These are phyloP conservation scores for Phytophthora colocasiae DNA, from an alignment of 352 stramenopile genomes.

Conservation along the genomic window DNA sequence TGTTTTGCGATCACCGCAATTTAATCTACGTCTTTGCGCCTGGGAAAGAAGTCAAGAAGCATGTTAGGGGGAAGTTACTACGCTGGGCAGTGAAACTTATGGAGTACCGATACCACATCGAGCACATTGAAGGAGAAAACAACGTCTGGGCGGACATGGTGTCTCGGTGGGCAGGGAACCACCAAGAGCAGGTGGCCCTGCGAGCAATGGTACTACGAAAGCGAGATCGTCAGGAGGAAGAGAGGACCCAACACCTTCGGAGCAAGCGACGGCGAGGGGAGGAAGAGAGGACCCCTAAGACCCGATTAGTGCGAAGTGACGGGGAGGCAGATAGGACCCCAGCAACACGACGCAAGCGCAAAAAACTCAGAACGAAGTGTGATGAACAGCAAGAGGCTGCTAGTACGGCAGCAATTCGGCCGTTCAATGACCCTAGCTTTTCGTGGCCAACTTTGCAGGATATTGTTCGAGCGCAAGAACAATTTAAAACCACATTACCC, in stretches of 20 bases:
- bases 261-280: constrained; percentile 3
- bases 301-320: neutral
- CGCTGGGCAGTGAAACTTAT: constrained; percentile 14
- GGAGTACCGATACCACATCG: constrained; percentile 19
- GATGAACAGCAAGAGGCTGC: neutral
- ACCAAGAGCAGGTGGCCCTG: neutral
- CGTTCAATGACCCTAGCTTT: too few species aligned
- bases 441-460: too few species aligned
- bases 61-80: constrained; percentile 18
- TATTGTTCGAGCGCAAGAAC: too few species aligned
- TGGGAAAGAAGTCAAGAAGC: constrained; percentile 18
- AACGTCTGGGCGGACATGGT: constrained; percentile 28
- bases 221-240: constrained; percentile 6
- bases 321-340: constrained; percentile 17
- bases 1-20: constrained; percentile 9
- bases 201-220: neutral
- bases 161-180: neutral
- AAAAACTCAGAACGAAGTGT: neutral
- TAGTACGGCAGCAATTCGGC: neutral
- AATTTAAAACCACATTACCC: too few species aligned
- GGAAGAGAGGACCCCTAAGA: constrained; percentile 8
- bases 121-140: constrained; percentile 13
- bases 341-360: neutral
- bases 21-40: constrained; percentile 12
- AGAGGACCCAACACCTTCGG: neutral